Percentiles rank a stretch among this genome's conserved stretches.
These are phyloP conservation scores for Euphorbia corollata DNA, from an alignment of 441 rosid species.

Conservation along the genomic window DNA sequence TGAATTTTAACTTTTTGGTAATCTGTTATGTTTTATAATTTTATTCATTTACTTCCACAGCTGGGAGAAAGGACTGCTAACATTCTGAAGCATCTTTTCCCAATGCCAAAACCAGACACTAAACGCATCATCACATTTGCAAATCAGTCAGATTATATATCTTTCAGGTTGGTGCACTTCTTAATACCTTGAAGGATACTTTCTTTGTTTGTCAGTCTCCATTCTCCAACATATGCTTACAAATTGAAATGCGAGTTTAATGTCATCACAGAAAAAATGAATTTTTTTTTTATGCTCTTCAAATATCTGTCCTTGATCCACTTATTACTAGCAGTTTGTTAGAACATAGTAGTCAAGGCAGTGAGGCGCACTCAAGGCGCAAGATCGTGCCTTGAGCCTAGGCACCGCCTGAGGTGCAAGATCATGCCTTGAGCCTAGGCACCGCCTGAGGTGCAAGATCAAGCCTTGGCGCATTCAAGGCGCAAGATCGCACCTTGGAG, in stretches of 20 bases:
- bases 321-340: no score
- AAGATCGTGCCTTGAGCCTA: no score
- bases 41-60: constrained; percentile 27
- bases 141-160: constrained; percentile 67
- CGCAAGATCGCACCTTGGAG: no score
- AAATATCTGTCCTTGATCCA: no score
- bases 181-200: neutral
- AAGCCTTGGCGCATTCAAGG: no score
- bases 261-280: neutral
- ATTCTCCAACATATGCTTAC: neutral
- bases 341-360: no score
- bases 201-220: neutral
- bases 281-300: no score
- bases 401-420: no score
- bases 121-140: constrained; percentile 79
- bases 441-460: no score
- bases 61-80: constrained; percentile 69
- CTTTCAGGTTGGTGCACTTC: constrained; percentile 65
- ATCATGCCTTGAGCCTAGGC: no score
- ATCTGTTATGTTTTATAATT: neutral
- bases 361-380: no score
- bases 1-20: neutral
- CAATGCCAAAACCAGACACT: constrained; percentile 72
- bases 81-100: constrained; percentile 81
- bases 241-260: neutral